Evolutionary conservation across 306 rosid species (phyloP).

Genomic region (Lupinus albus): DNA sequence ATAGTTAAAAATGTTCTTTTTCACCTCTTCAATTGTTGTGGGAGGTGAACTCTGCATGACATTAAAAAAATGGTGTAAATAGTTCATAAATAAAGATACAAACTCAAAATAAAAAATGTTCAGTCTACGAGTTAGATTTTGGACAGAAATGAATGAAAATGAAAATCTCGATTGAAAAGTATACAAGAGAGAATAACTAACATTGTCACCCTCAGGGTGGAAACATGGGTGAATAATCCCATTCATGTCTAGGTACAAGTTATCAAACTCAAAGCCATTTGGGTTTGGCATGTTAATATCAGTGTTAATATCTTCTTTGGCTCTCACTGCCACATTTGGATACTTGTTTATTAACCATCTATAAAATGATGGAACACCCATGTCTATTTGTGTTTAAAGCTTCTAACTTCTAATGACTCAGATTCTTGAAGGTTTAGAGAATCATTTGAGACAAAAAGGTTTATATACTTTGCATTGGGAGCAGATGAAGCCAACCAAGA

Average conservation of each 20-base stretch:
- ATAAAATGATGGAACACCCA: constrained; percentile 68
- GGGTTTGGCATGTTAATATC: constrained; percentile 35
- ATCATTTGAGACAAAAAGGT: neutral
- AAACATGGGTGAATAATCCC: constrained; percentile 64
- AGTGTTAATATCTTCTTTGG: constrained; percentile 35
- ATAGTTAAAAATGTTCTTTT: constrained; percentile 45
- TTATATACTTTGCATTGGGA: neutral
- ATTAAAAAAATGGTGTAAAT: neutral
- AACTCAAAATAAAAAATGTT: neutral
- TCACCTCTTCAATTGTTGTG: constrained; percentile 49
- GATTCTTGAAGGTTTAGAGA: neutral
- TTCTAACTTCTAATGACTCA: neutral
- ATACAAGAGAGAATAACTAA: constrained; percentile 4
- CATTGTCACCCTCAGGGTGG: constrained; percentile 44
- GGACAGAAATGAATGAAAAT: no score
- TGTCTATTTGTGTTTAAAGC: neutral
- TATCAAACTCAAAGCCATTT: constrained; percentile 45
- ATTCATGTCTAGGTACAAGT: constrained; percentile 66
- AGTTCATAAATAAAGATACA: neutral
- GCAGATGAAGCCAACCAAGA: no score
- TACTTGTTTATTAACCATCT: constrained; percentile 55
- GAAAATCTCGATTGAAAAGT: no score
- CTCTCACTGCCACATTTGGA: constrained; percentile 25
- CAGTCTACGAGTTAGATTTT: no score
- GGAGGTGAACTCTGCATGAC: constrained; percentile 36